phyloP scores from a whole-genome alignment of 805 yeast species.

The Clavispora carvajalis region DNA sequence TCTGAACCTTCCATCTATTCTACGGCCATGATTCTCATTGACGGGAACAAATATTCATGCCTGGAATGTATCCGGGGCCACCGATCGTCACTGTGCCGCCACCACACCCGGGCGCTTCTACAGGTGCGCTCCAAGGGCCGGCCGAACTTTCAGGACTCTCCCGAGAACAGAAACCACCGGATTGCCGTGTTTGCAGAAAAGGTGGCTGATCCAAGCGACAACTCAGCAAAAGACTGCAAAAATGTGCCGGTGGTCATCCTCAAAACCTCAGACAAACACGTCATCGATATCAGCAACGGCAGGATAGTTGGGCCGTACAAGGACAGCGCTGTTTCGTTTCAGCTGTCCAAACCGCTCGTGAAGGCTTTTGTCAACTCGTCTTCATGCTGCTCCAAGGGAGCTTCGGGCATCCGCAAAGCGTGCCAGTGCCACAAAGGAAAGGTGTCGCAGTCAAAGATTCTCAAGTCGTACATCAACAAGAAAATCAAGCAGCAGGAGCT shows the following conservation, averaged over 20 bases:
- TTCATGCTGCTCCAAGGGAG: constrained; percentile 27
- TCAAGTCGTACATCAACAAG: constrained; percentile 26
- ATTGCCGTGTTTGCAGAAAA: constrained; percentile 55
- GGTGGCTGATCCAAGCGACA: constrained; percentile 11
- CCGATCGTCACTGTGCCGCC: constrained; percentile 81
- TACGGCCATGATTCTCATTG: constrained; percentile 62
- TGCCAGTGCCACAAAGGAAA: constrained; percentile 29
- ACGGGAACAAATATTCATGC: constrained; percentile 78
- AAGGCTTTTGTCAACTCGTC: constrained; percentile 26
- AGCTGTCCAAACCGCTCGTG: constrained; percentile 5
- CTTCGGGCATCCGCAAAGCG: constrained; percentile 14
- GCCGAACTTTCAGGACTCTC: constrained; percentile 54
- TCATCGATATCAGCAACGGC: constrained; percentile 33
- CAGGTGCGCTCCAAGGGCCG: constrained; percentile 90
- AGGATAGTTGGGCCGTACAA: constrained; percentile 36
- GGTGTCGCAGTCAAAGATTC: constrained; percentile 32
- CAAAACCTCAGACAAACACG: constrained; percentile 35
- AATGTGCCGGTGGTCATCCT: constrained; percentile 27
- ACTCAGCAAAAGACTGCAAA: constrained; percentile 6
- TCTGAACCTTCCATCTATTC: neutral
- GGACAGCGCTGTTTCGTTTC: constrained; percentile 9
- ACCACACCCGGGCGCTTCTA: constrained; percentile 70
- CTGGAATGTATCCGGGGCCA: constrained; percentile 89
- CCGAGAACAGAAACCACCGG: constrained; percentile 46
- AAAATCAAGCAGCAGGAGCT: constrained; percentile 12